A percentile compares a stretch with the other conserved stretches of the same genome.
Evolutionary conservation across 2,329 filamentous ascomycete genomes (phyloP).

Genomic region (Penicillium janthinellum): DNA sequence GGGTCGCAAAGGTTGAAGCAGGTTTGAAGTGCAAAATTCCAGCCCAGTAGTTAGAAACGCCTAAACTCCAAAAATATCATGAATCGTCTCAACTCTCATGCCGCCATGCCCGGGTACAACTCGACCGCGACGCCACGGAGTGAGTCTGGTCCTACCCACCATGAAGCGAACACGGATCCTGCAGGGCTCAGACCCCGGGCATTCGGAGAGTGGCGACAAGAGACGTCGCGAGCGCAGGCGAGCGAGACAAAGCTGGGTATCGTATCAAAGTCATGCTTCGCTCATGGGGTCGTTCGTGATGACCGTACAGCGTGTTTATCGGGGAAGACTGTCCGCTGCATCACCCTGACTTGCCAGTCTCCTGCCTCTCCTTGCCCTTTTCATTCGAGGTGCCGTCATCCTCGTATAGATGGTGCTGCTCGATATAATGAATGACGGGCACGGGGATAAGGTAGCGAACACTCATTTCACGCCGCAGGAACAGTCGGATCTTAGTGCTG

Average conservation of each 20-base stretch:
- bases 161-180: not conserved
- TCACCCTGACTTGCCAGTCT: conserved; percentile 31
- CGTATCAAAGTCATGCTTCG: conserved; percentile 22
- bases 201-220: not conserved
- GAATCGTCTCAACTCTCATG: conserved; percentile 11
- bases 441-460: conserved; percentile 76
- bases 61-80: conserved; percentile 20
- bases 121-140: not conserved
- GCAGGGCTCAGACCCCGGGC: not conserved
- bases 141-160: not conserved
- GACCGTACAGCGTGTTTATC: conserved; percentile 3
- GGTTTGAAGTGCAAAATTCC: not conserved
- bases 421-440: conserved; percentile 73
- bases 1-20: not conserved
- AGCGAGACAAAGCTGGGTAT: conserved; percentile 23
- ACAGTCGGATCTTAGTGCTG: conserved; percentile 78
- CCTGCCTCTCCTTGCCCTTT: conserved; percentile 38
- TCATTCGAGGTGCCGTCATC: conserved; percentile 48
- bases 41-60: conserved; percentile 3
- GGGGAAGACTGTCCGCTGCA: not conserved
- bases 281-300: conserved; percentile 14
- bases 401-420: conserved; percentile 66
- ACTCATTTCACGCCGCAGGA: conserved; percentile 77
- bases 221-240: not conserved
- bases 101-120: not conserved